phyloP scores from a whole-genome alignment of 495 filamentous ascomycete genomes.

The Hypoxylon rickii region DNA sequence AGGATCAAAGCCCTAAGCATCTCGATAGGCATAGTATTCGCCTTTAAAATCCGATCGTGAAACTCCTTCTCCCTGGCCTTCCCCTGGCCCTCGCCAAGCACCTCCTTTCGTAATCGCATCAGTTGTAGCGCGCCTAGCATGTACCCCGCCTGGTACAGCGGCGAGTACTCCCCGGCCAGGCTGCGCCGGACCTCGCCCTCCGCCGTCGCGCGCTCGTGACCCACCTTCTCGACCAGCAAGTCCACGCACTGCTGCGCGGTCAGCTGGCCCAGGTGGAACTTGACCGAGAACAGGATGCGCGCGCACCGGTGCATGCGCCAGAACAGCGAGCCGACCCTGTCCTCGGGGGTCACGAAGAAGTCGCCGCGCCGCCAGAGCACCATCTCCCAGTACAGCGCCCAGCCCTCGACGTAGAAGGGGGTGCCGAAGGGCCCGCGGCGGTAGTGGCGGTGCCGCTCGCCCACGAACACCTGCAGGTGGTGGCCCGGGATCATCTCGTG shows the following conservation, averaged over 20 bases:
- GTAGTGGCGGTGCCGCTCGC: constrained; percentile 49
- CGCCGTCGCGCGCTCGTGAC: constrained; percentile 59
- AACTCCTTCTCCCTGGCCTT: constrained; percentile 52
- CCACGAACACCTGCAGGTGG: constrained; percentile 53
- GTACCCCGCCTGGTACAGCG: constrained; percentile 58
- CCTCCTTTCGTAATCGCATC: constrained; percentile 47
- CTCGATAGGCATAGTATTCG: constrained; percentile 58
- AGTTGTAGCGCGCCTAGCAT: constrained; percentile 58
- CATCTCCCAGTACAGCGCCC: constrained; percentile 61
- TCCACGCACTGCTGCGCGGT: constrained; percentile 55
- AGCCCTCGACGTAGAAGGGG: constrained; percentile 60
- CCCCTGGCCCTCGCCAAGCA: constrained; percentile 8
- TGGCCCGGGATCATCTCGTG: constrained; percentile 62
- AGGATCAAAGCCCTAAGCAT: constrained; percentile 52
- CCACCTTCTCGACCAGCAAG: constrained; percentile 48
- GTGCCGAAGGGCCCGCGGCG: constrained; percentile 51
- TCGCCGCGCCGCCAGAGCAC: constrained; percentile 47
- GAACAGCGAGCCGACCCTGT: constrained; percentile 56
- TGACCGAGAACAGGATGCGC: constrained; percentile 56
- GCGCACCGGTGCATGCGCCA: constrained; percentile 60
- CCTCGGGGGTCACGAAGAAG: constrained; percentile 49
- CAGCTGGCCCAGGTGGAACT: constrained; percentile 55
- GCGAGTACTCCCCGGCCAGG: constrained; percentile 51
- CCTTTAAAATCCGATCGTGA: constrained; percentile 51
- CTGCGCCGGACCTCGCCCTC: constrained; percentile 59